Conservation (phyloP, 2,329 filamentous ascomycete genomes). For the Bipolaris cookei region DNA sequence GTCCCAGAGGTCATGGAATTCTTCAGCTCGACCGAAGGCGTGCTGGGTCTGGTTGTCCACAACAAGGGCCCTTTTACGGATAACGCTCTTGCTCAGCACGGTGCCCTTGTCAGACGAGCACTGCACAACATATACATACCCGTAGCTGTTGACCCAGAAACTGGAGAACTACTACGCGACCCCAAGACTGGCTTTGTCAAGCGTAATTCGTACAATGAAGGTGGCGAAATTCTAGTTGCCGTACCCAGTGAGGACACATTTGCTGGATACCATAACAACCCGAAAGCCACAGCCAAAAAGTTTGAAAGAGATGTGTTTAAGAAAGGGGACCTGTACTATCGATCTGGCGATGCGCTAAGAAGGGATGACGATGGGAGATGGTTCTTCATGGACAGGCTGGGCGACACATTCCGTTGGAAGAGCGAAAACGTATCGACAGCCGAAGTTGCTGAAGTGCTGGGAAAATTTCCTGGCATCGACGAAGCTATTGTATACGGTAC, state of each 20-base stretch:
- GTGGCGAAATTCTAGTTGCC: conserved; percentile 75
- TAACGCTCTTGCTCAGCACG: conserved; percentile 72
- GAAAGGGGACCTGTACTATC: conserved; percentile 54
- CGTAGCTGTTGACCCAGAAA: conserved; percentile 70
- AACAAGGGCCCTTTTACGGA: conserved; percentile 62
- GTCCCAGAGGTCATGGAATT: conserved; percentile 71
- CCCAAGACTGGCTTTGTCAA: conserved; percentile 69
- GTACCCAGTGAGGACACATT: conserved; percentile 56
- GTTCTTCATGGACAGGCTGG: conserved; percentile 56
- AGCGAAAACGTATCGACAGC: conserved; percentile 56
- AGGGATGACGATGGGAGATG: conserved; percentile 53
- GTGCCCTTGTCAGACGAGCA: conserved; percentile 61
- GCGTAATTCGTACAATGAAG: conserved; percentile 66
- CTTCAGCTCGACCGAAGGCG: conserved; percentile 77
- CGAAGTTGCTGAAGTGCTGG: conserved; percentile 54
- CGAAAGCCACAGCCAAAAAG: conserved; percentile 66
- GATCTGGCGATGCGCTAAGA: conserved; percentile 54
- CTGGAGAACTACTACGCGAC: conserved; percentile 69
- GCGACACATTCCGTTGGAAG: conserved; percentile 58
- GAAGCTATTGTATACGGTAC: conserved; percentile 58
- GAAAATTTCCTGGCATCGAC: conserved; percentile 49
- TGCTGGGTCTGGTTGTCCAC: conserved; percentile 64
- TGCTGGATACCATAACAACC: conserved; percentile 71
- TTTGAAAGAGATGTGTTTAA: conserved; percentile 54
- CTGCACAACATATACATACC: conserved; percentile 65